Evolutionary conservation across 2,329 filamentous ascomycete species (phyloP).

Genomic region (Talaromyces marneffei): DNA sequence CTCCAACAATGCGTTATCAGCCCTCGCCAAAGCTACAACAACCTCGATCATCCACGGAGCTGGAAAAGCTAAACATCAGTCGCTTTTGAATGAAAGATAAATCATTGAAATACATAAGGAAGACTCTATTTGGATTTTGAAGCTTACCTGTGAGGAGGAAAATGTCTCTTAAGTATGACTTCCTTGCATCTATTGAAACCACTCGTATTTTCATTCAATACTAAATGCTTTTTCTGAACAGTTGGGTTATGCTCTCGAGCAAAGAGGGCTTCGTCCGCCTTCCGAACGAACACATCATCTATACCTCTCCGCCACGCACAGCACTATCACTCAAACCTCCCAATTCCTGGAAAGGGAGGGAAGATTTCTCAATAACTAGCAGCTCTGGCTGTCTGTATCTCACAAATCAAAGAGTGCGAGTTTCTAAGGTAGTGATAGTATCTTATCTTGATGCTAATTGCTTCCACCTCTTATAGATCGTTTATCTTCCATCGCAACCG

Average conservation of each 20-base stretch:
- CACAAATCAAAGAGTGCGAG: slow-evolving; percentile 73
- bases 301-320: slow-evolving; percentile 73
- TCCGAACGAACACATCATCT: slow-evolving; percentile 74
- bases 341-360: slow-evolving; percentile 57
- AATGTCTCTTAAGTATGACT: slow-evolving; percentile 39
- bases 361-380: slow-evolving; percentile 64
- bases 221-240: slow-evolving; percentile 29
- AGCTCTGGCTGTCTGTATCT: slow-evolving; percentile 71
- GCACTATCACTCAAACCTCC: slow-evolving; percentile 68
- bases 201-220: too few relatives aligned
- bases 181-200: slow-evolving; percentile 6
- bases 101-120: not conserved
- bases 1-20: slow-evolving; percentile 11
- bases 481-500: slow-evolving; percentile 73
- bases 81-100: not conserved
- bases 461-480: slow-evolving; percentile 53
- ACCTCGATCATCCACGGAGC: not conserved
- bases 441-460: slow-evolving; percentile 5
- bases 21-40: slow-evolving; percentile 1
- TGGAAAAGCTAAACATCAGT: not conserved
- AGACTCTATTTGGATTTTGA: not conserved
- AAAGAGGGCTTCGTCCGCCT: slow-evolving; percentile 70
- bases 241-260: slow-evolving; percentile 90
- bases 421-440: slow-evolving; percentile 7
- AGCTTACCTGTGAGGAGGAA: slow-evolving; percentile 10